These are phyloP conservation scores for Globisporangium lucens DNA, from an alignment of 352 stramenopile species.

Conservation along the genomic window DNA sequence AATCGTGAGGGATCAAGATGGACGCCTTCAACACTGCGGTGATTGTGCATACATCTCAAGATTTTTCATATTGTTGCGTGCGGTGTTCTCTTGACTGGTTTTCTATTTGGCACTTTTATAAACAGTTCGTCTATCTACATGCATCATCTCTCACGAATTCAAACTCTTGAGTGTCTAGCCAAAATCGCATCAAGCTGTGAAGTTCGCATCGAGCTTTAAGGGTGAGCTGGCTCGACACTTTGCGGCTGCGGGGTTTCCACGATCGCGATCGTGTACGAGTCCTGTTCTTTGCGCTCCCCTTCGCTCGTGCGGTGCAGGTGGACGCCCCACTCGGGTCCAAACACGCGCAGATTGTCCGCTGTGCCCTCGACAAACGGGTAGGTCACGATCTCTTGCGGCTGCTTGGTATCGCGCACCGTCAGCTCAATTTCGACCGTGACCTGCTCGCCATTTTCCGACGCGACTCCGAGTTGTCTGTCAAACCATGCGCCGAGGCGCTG, in stretches of 20 bases:
- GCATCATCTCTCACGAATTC: background rate
- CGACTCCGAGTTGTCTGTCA: slow-evolving; percentile 14
- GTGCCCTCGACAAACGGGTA: slow-evolving; percentile 41
- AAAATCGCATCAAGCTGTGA: background rate
- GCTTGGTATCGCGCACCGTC: slow-evolving; percentile 24
- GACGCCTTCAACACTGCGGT: background rate
- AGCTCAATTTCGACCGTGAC: slow-evolving; percentile 40
- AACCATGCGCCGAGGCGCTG: slow-evolving; percentile 64
- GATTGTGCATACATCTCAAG: background rate
- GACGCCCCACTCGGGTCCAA: slow-evolving; percentile 56
- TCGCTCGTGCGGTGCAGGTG: slow-evolving; percentile 28
- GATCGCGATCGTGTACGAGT: slow-evolving; percentile 53
- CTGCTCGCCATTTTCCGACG: slow-evolving; percentile 5
- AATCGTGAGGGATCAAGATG: background rate
- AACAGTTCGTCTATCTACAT: slow-evolving; percentile 2
- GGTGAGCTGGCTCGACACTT: slow-evolving; percentile 11
- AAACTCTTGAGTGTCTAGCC: background rate
- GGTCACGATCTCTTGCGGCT: slow-evolving; percentile 10
- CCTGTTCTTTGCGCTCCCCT: slow-evolving; percentile 13
- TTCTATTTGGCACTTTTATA: slow-evolving; percentile 2
- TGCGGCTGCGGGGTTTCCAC: slow-evolving; percentile 35
- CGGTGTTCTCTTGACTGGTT: background rate
- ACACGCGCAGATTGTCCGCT: slow-evolving; percentile 40
- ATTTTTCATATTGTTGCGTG: background rate
- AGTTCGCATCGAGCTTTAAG: background rate